Percentiles rank a stretch among this genome's conserved stretches.
phyloP scores from a whole-genome alignment of 2,329 filamentous ascomycete genomes.

The Cercospora berteroae region DNA sequence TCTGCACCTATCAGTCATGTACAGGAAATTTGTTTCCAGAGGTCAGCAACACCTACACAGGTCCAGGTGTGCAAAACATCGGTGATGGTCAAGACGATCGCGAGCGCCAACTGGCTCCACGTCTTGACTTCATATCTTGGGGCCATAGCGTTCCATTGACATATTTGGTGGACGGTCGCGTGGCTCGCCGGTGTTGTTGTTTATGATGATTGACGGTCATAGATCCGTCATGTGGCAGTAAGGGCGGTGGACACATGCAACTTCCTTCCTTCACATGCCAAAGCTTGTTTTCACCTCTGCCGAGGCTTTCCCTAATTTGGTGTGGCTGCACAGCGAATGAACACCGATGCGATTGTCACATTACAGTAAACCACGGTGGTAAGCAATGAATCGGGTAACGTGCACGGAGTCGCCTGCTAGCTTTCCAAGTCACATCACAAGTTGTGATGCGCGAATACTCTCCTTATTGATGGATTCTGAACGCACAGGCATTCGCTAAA shows the following conservation, averaged over 20 bases:
- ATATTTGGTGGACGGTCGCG: neutral
- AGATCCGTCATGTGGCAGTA: neutral
- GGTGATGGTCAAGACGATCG: conserved; percentile 3
- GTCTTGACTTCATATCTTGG: conserved; percentile 2
- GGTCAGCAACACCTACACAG: neutral
- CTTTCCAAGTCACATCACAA: neutral
- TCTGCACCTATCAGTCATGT: neutral
- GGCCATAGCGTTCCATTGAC: neutral
- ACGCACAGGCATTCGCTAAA: neutral
- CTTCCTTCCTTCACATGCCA: neutral
- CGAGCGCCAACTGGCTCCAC: conserved; percentile 2
- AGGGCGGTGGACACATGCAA: neutral
- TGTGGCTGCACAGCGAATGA: neutral
- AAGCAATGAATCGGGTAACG: neutral
- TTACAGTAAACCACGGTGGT: neutral
- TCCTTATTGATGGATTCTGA: neutral
- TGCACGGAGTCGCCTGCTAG: neutral
- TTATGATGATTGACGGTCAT: neutral
- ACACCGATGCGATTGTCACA: neutral
- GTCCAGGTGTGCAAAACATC: conserved; percentile 3
- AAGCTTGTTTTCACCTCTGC: neutral
- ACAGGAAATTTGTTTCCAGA: neutral
- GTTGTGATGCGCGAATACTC: neutral
- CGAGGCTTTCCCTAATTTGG: neutral
- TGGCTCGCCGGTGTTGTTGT: neutral